Evolutionary conservation across 805 yeast species (phyloP).

Genomic region (Candida rishiriensis): DNA sequence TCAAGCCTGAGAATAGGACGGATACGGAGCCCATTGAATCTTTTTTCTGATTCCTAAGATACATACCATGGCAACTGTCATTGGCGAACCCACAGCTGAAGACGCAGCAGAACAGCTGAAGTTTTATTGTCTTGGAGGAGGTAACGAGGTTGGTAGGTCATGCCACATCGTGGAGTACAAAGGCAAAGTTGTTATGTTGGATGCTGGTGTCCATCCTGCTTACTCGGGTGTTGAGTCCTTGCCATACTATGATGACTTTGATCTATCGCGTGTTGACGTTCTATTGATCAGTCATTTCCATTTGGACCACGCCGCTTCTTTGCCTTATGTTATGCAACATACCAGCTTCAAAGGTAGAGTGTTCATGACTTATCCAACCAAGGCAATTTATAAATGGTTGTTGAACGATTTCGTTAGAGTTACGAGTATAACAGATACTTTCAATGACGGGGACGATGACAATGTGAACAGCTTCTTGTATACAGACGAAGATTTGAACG

Average conservation of each 20-base stretch:
- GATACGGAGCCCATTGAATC: no score
- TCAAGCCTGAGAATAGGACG: no score
- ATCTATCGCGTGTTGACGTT: slow-evolving; percentile 80
- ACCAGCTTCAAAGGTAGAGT: slow-evolving; percentile 93
- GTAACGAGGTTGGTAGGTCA: slow-evolving; percentile 95
- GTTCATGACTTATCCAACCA: slow-evolving; percentile 98
- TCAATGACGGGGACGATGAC: slow-evolving; percentile 38
- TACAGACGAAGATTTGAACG: slow-evolving; percentile 84
- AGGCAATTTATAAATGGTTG: slow-evolving; percentile 95
- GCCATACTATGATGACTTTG: slow-evolving; percentile 95
- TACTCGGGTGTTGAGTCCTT: slow-evolving; percentile 82
- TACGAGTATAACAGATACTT: slow-evolving; percentile 51
- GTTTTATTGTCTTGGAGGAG: slow-evolving; percentile 95
- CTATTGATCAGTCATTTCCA: slow-evolving; percentile 92
- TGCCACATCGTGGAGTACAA: slow-evolving; percentile 90
- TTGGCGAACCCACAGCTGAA: neutral
- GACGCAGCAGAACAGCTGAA: slow-evolving; percentile 37
- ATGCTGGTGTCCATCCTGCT: slow-evolving; percentile 98
- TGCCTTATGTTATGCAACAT: slow-evolving; percentile 97
- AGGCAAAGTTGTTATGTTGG: slow-evolving; percentile 93
- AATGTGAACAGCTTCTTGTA: slow-evolving; percentile 48
- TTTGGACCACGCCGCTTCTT: slow-evolving; percentile 95
- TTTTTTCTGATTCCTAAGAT: no score
- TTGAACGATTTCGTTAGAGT: slow-evolving; percentile 92
- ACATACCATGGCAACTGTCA: no score